These are phyloP conservation scores for Smithsoniella earleae DNA, from an alignment of 163 green algal genomes.

Conservation along the genomic window DNA sequence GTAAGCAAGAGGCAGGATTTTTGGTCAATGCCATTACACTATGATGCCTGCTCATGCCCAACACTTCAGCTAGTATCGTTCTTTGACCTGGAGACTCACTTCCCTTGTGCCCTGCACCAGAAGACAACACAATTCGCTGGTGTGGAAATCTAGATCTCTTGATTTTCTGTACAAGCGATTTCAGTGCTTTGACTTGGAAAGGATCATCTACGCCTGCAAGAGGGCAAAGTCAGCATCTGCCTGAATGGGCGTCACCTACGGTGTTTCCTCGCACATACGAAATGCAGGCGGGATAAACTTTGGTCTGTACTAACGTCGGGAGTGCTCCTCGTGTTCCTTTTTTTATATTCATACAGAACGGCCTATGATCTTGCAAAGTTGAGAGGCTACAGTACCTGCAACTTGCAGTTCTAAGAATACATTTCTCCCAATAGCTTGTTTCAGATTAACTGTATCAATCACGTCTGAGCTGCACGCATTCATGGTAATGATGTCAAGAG, in stretches of 20 bases:
- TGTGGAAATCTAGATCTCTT: background rate
- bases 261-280: background rate
- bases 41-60: background rate
- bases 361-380: background rate
- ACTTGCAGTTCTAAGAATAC: constrained; percentile 11
- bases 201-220: background rate
- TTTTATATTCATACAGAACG: background rate
- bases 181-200: background rate
- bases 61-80: background rate
- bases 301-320: background rate
- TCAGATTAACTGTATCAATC: background rate
- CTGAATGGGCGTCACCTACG: background rate
- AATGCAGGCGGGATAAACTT: background rate
- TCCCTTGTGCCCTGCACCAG: background rate
- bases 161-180: background rate
- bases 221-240: background rate
- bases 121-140: background rate
- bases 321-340: background rate
- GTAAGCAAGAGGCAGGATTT: background rate
- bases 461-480: background rate
- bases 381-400: background rate
- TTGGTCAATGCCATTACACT: background rate
- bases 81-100: background rate
- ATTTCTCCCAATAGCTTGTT: background rate
- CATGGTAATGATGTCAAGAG: background rate